Evolutionary conservation across 1,284 basidiomycete species (phyloP).

Genomic region (Cryptococcus hybrid): DNA sequence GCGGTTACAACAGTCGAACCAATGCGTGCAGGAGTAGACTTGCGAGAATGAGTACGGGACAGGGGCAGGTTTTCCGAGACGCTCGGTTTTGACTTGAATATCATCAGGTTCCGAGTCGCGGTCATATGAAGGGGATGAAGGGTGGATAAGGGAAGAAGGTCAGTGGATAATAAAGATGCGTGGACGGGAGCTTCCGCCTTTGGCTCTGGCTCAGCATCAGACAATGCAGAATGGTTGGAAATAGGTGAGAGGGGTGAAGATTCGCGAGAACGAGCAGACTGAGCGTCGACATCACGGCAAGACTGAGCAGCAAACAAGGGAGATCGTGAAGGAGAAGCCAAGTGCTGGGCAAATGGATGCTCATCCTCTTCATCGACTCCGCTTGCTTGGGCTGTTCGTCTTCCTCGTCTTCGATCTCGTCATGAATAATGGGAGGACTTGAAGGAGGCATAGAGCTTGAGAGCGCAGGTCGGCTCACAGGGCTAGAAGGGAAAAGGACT

Average conservation of each 20-base stretch:
- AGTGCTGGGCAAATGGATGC: conserved; percentile 1
- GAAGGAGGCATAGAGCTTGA: conserved; percentile 18
- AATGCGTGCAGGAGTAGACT: too few species aligned
- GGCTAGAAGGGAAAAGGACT: conserved; percentile 14
- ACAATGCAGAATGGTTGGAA: neutral
- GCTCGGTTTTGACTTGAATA: neutral
- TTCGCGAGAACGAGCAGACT: conserved; percentile 4
- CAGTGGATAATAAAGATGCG: neutral
- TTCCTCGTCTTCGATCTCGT: conserved; percentile 12
- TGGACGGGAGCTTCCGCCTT: too few species aligned
- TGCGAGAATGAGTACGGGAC: too few species aligned
- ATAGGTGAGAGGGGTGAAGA: conserved; percentile 15
- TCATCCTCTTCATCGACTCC: conserved; percentile 27
- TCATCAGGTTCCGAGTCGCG: neutral
- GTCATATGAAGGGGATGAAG: neutral
- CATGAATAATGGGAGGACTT: conserved; percentile 17
- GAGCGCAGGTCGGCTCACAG: conserved; percentile 1
- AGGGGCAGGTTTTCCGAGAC: neutral
- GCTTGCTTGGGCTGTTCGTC: neutral
- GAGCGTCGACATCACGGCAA: too few species aligned
- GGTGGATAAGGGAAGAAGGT: neutral
- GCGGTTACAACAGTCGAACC: neutral
- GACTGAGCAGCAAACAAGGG: conserved; percentile 16
- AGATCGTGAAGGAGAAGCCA: neutral
- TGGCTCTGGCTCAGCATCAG: too few species aligned